phyloP scores from a whole-genome alignment of 192 early-diverging fungal genomes.

The Umbelopsis vinacea region DNA sequence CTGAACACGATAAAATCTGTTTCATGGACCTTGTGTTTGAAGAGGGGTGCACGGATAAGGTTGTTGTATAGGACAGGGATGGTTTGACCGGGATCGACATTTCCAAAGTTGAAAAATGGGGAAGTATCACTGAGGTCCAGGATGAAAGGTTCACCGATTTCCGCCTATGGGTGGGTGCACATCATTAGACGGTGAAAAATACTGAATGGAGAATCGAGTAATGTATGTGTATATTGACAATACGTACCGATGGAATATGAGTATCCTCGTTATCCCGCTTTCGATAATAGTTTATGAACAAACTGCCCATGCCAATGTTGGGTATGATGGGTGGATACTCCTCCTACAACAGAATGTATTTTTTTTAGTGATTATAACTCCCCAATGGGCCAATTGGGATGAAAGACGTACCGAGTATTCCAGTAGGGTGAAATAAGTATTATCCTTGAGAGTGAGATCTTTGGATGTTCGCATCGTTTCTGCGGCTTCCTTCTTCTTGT shows the following conservation, averaged over 20 bases:
- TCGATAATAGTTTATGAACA: slow-evolving; percentile 95
- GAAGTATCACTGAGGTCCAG: slow-evolving; percentile 90
- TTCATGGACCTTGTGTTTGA: slow-evolving; percentile 66
- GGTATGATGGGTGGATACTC: slow-evolving; percentile 93
- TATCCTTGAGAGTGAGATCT: slow-evolving; percentile 90
- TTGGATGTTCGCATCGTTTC: slow-evolving; percentile 81
- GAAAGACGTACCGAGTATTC: slow-evolving; percentile 77
- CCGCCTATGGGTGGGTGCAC: too few species aligned
- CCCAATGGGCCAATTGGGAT: not conserved
- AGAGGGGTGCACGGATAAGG: slow-evolving; percentile 91
- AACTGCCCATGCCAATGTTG: slow-evolving; percentile 94
- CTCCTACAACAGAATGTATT: slow-evolving; percentile 59
- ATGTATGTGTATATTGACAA: too few species aligned
- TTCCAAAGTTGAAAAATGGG: slow-evolving; percentile 94
- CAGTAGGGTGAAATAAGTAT: slow-evolving; percentile 77
- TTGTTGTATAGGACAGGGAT: slow-evolving; percentile 94
- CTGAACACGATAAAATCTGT: slow-evolving; percentile 89
- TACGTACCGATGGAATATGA: slow-evolving; percentile 68
- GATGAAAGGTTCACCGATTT: slow-evolving; percentile 84
- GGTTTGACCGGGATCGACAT: slow-evolving; percentile 88
- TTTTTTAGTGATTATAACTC: not conserved
- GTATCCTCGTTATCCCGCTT: slow-evolving; percentile 85
- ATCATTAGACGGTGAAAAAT: too few species aligned
- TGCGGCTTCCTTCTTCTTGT: slow-evolving; percentile 67
- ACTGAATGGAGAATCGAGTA: too few species aligned